These are phyloP conservation scores for Coelastrella sp. DNA, from an alignment of 139 green algal genomes.

Conservation along the genomic window DNA sequence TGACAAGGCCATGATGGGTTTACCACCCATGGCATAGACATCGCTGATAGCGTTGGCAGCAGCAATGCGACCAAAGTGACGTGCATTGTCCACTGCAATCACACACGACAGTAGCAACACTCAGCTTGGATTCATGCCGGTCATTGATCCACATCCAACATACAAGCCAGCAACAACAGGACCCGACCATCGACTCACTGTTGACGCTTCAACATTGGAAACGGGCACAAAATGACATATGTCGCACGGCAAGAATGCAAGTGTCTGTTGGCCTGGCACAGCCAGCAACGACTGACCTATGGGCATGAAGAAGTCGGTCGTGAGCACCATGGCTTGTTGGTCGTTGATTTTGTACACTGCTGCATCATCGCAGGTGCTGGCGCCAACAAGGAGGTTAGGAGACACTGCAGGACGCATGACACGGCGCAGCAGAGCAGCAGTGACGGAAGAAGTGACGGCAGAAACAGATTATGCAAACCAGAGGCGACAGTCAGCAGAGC, in stretches of 20 bases:
- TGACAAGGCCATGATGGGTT: conserved; percentile 52
- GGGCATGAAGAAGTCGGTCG: conserved; percentile 63
- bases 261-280: neutral
- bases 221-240: no score
- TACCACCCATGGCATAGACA: conserved; percentile 60
- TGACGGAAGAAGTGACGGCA: no score
- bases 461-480: no score
- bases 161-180: no score
- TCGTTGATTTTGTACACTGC: conserved; percentile 51
- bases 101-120: neutral
- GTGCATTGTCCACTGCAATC: conserved; percentile 51
- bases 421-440: neutral
- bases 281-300: conserved; percentile 20
- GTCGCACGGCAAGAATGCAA: no score
- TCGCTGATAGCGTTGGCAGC: conserved; percentile 59
- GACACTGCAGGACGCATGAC: neutral
- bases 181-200: no score
- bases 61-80: conserved; percentile 55
- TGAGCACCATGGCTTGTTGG: conserved; percentile 53
- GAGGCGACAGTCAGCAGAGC: no score
- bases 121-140: neutral
- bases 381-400: conserved; percentile 54
- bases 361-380: conserved; percentile 55
- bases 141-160: no score
- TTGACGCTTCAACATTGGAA: no score